Evolutionary conservation across 192 early-diverging fungal species (phyloP), one percentile per base, ranked within the genome.

Genomic region (Backusella tuberculispora): DNA sequence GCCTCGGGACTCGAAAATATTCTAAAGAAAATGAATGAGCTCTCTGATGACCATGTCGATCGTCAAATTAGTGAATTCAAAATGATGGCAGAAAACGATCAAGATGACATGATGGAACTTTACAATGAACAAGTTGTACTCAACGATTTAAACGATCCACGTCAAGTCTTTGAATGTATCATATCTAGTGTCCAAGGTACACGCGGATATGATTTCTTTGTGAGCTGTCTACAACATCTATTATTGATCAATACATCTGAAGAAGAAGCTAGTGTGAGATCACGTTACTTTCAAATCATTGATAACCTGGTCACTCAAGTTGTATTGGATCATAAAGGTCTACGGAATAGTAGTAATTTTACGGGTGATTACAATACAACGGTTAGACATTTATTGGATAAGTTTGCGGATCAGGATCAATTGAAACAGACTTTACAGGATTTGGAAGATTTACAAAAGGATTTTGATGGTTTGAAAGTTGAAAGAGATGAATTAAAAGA

Each of bases 331-430:
- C 85, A 91, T 26, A 88, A 88, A 66, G 85, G 83, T 0, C 74
- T 83, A 13, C 45, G 68, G 5, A 90, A 91, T 84, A 34, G 29
- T 34, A 34, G 29, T 34, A 34, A 34, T 34, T 34, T 34, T 21
- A 65, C 24, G 24, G 24, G 6, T 65, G 13, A 5, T 63, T 87
- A 90, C 48, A 89, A 90, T 8, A 83, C 91, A 9, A 89, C 90
- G 53, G 92, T 94, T 9, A 86, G 85, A 19, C 86, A 90, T 13
- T 84, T 94, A 7, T 82, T 93, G 29, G 87, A 88, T 78, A 93
- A 91, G 76, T 90, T 94, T 73, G 90, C 90, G 0, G 91, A 94
- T 73, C 92, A 94, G 81, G 93, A 94, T 73, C 87, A 90, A 73
- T 76, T 94, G 8, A 83, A 91, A 67, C 84, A 88, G 21, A 90